Percentiles rank a stretch among this genome's conserved stretches.
Evolutionary conservation across 176 grass and related monocot species (phyloP).

Genomic region (Saccharum spontaneum): DNA sequence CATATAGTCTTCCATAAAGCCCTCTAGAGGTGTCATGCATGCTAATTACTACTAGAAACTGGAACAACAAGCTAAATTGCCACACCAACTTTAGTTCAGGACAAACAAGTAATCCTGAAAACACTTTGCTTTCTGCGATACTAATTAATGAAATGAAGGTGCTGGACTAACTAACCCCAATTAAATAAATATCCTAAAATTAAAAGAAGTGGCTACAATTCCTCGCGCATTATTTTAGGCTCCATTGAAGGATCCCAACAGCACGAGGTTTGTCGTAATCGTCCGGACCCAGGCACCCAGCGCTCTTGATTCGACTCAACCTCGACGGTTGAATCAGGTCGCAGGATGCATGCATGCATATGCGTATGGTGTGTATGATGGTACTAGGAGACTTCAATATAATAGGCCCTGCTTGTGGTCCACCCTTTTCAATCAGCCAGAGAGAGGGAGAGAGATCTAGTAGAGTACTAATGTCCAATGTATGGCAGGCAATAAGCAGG

Average conservation of each 20-base stretch:
- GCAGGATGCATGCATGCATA: slow-evolving; percentile 17
- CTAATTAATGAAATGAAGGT: neutral
- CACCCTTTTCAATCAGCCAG: neutral
- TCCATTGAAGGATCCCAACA: slow-evolving; percentile 16
- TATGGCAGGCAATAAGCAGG: neutral
- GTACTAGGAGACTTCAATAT: slow-evolving; percentile 10
- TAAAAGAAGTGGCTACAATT: neutral
- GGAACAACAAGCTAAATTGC: neutral
- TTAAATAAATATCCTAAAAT: neutral
- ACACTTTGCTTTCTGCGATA: neutral
- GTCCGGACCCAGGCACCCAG: neutral
- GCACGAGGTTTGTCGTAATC: slow-evolving; percentile 7
- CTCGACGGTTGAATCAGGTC: slow-evolving; percentile 28
- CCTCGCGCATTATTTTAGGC: slow-evolving; percentile 11
- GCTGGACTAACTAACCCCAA: neutral
- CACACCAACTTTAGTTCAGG: neutral
- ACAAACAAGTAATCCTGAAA: neutral
- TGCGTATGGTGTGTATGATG: neutral
- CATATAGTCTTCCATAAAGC: neutral
- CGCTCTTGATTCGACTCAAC: slow-evolving; percentile 11
- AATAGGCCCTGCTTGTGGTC: neutral
- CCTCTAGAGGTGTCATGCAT: neutral
- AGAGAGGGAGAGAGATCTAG: neutral
- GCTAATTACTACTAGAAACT: neutral
- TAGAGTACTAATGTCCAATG: neutral